Conservation (phyloP, 768 basidiomycete genomes). For the Chlorophyllum brunneum region DNA sequence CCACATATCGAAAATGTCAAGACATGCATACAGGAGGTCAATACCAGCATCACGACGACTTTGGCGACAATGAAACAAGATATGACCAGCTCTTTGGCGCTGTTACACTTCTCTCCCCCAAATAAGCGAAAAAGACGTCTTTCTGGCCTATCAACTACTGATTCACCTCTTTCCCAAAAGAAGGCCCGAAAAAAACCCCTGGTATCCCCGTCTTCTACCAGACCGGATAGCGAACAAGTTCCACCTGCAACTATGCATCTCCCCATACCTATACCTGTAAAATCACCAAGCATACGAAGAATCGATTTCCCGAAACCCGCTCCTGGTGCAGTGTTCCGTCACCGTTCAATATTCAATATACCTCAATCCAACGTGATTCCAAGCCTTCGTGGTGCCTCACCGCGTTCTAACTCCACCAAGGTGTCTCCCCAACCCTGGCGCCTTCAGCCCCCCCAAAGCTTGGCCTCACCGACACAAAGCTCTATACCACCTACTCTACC, state of each 20-base stretch:
- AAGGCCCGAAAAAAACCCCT: not conserved
- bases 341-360: not conserved
- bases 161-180: not conserved
- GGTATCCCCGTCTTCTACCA: not conserved
- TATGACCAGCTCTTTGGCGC: not conserved
- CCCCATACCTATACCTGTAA: not conserved
- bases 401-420: not conserved
- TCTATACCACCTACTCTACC: not conserved
- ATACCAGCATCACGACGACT: not conserved
- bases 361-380: not conserved
- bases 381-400: not conserved
- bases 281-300: not conserved
- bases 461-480: not conserved
- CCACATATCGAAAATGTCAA: slow-evolving; percentile 44
- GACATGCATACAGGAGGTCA: slow-evolving; percentile 1
- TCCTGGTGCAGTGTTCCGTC: not conserved
- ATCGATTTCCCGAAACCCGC: not conserved
- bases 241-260: not conserved
- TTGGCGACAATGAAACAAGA: slow-evolving; percentile 1
- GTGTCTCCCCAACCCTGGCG: not conserved
- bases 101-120: not conserved
- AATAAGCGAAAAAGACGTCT: slow-evolving; percentile 2
- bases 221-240: not conserved
- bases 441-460: not conserved
- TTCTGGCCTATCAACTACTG: not conserved